A percentile compares a stretch with the other conserved stretches of the same genome.
These are phyloP conservation scores for Thuja plicata DNA, from an alignment of 83 land plant species.

Conservation along the genomic window DNA sequence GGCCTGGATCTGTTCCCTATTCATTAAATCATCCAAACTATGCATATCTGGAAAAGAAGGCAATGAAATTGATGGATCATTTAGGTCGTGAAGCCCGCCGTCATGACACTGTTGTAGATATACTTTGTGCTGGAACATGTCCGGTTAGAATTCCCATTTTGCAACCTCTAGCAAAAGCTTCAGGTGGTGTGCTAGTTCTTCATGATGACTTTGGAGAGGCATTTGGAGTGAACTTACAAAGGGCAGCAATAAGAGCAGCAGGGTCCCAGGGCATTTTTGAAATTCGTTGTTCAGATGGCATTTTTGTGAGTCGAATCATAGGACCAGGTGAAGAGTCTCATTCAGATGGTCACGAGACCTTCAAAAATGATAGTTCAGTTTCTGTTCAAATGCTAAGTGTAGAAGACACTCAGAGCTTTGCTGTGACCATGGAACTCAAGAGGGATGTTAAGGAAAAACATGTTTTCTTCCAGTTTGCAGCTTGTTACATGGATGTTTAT, in stretches of 20 bases:
- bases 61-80: conserved; percentile 93
- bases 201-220: conserved; percentile 99
- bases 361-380: conserved; percentile 71
- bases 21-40: conserved; percentile 87
- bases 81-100: conserved; percentile 79
- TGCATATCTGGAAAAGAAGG: conserved; percentile 81
- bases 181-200: conserved; percentile 93
- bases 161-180: conserved; percentile 92
- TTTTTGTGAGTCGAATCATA: conserved; percentile 75
- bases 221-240: conserved; percentile 93
- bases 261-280: conserved; percentile 92
- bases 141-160: conserved; percentile 87
- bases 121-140: conserved; percentile 98
- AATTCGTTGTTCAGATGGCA: conserved; percentile 88
- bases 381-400: conserved; percentile 82
- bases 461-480: conserved; percentile 87
- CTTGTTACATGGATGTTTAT: conserved; percentile 62
- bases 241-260: conserved; percentile 81
- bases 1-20: conserved; percentile 96
- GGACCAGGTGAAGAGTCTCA: conserved; percentile 98
- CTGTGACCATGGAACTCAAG: conserved; percentile 70
- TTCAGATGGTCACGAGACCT: conserved; percentile 68
- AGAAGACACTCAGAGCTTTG: conserved; percentile 93
- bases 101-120: conserved; percentile 78
- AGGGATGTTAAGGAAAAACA: conserved; percentile 66